Conservation (phyloP, 139 green algal genomes). For the Volvox reticuliferus region DNA sequence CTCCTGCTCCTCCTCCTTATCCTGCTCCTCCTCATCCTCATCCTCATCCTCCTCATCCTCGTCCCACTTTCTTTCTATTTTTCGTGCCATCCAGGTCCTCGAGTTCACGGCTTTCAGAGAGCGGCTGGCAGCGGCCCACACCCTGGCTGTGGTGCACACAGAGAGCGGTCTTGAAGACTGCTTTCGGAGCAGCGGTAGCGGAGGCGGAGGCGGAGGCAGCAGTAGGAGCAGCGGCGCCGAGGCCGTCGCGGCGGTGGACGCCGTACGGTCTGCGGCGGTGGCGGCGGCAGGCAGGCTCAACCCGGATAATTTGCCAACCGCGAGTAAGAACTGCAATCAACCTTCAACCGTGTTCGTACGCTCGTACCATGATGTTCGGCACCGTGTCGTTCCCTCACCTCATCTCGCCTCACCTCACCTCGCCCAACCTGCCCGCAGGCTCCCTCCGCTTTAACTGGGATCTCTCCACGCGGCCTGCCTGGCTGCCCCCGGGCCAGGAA, state of each 20-base stretch:
- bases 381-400: neutral
- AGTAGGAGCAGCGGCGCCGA: neutral
- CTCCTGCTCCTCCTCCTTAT: too few species aligned
- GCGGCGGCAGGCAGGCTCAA: neutral
- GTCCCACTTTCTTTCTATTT: too few species aligned
- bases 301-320: neutral
- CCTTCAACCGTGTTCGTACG: neutral
- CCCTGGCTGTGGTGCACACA: slow-evolving; percentile 53
- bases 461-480: slow-evolving; percentile 73
- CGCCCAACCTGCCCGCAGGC: neutral
- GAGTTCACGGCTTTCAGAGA: slow-evolving; percentile 90
- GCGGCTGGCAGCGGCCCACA: slow-evolving; percentile 73
- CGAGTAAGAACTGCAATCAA: neutral
- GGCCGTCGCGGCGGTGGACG: neutral
- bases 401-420: neutral
- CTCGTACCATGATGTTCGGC: neutral
- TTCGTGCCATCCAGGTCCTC: slow-evolving; percentile 73
- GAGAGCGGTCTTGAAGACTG: slow-evolving; percentile 38
- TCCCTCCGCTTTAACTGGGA: slow-evolving; percentile 84
- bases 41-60: too few species aligned
- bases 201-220: neutral
- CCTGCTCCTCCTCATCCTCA: too few species aligned
- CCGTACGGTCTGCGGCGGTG: neutral
- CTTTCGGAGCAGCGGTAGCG: neutral
- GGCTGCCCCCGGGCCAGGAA: slow-evolving; percentile 67